Evolutionary conservation across 2,329 filamentous ascomycete genomes (phyloP).

Genomic region (Colletotrichum horii): DNA sequence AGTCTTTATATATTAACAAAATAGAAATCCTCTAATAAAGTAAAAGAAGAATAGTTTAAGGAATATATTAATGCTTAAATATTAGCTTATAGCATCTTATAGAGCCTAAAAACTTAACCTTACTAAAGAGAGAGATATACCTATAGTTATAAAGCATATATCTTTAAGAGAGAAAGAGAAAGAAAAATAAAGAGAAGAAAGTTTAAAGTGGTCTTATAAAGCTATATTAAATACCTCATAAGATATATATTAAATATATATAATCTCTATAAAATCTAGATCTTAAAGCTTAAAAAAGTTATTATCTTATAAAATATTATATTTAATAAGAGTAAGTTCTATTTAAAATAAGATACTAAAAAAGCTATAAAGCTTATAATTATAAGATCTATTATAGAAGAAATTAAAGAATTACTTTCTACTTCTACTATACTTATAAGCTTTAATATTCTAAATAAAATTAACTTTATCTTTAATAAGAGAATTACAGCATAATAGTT

Average conservation of each 20-base stretch:
- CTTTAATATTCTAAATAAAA: not conserved
- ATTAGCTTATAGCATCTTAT: not conserved
- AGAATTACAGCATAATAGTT: no score
- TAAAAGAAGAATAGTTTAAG: not conserved
- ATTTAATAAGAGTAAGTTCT: no score
- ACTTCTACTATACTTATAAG: not conserved
- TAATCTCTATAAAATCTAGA: no score
- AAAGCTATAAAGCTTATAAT: no score
- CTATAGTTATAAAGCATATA: not conserved
- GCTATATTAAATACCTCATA: no score
- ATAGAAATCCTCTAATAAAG: not conserved
- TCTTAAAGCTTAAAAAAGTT: no score
- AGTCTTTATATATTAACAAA: not conserved
- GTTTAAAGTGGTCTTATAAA: not conserved
- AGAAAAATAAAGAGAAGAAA: not conserved
- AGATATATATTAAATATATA: no score
- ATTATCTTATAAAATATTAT: no score
- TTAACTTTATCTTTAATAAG: not conserved
- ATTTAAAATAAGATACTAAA: no score
- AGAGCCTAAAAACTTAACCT: not conserved
- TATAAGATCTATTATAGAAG: not conserved
- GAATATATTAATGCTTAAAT: not conserved
- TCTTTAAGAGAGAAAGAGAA: not conserved
- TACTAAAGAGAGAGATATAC: not conserved
- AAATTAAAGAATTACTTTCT: not conserved